Base-by-base conservation (phyloP, 768 basidiomycete genomes). In the Xerocomellus intermedius region DNA sequence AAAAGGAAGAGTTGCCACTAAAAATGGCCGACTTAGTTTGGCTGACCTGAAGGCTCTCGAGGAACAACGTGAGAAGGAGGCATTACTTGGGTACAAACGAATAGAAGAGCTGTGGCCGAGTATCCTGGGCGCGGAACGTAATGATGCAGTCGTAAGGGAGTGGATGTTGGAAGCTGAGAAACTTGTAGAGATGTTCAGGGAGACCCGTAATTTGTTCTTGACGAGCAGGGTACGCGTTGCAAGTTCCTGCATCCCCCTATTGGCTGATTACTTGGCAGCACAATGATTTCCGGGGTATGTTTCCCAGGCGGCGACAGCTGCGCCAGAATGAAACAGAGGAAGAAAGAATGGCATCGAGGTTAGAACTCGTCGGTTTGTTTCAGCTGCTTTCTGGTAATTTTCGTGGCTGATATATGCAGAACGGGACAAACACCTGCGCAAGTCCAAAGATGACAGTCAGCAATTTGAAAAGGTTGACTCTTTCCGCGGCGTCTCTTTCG, bases 111-210 rank as follows among this genome's bases (percentile, higher is more conserved):
- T 90, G 2, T 87, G 86, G 87, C 74, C 74, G 5, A 74, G 61
- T 16, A 82, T 85, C 77, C 68, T 81, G 36, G 68, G 65, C 12
- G 65, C 61, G 2, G 67, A 64, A 4, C 78, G 77, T 3, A 75
- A 81, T 21, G 71, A 73, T 2, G 81, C 81, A 14, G 81, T 83
- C 5, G 76, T 82, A 53, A 77, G 82, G 48, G 82, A 87, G 61
- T 98, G 94, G 89, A 73, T 96, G 59, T 66, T 86, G 28, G 86
- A 92, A 62, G 92, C 93, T 0, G 91, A 92, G 66, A 87, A 83
- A 61, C 75, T 99, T 43, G 81, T 97, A 4, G 94, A 97, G 56
- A 86, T 83, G 68, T 98, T 94, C 73, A 77, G 96, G 49, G 87
- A 94, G 74, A 94, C 94, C 1, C 80, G 86, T 57, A 82, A 85